A percentile compares a stretch with the other conserved stretches of the same genome.
These are phyloP conservation scores for Fusarium robinianum DNA, from an alignment of 2,329 filamentous ascomycete species.

Conservation along the genomic window DNA sequence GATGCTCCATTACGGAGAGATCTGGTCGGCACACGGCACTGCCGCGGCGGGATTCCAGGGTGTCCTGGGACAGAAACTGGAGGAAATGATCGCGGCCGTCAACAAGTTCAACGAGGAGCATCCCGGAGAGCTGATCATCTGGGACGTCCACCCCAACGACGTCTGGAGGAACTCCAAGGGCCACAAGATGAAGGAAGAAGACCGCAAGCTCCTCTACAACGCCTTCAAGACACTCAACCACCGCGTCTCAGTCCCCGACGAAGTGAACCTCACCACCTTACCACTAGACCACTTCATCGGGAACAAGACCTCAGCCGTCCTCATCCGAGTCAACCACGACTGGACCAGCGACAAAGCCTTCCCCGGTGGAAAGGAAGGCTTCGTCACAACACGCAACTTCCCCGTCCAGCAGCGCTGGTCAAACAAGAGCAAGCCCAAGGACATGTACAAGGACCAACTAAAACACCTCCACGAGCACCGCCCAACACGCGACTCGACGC, in stretches of 20 bases:
- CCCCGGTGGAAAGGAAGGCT: slow-evolving; percentile 37
- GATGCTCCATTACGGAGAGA: not conserved
- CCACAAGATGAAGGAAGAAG: not conserved
- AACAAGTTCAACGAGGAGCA: slow-evolving; percentile 37
- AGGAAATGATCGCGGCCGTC: slow-evolving; percentile 36
- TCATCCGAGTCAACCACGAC: slow-evolving; percentile 35
- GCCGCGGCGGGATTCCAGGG: slow-evolving; percentile 31
- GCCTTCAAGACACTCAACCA: slow-evolving; percentile 31
- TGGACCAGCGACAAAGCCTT: slow-evolving; percentile 29
- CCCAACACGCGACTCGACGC: slow-evolving; percentile 4
- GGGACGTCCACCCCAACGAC: slow-evolving; percentile 35
- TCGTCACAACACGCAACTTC: slow-evolving; percentile 33
- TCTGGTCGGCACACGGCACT: slow-evolving; percentile 30
- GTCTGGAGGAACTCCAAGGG: slow-evolving; percentile 2
- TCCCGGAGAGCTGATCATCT: slow-evolving; percentile 43
- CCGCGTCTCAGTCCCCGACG: slow-evolving; percentile 25
- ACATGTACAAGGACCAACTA: slow-evolving; percentile 33
- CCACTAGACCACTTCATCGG: slow-evolving; percentile 36
- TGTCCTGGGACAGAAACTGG: slow-evolving; percentile 30
- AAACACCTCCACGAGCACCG: slow-evolving; percentile 15
- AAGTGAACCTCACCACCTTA: slow-evolving; percentile 33
- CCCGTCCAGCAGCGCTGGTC: slow-evolving; percentile 35
- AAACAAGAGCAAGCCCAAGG: slow-evolving; percentile 13
- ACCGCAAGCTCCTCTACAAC: slow-evolving; percentile 24
- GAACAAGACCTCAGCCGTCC: slow-evolving; percentile 30